Evolutionary conservation across 306 rosid species (phyloP).

Genomic region (Acacia crassicarpa): DNA sequence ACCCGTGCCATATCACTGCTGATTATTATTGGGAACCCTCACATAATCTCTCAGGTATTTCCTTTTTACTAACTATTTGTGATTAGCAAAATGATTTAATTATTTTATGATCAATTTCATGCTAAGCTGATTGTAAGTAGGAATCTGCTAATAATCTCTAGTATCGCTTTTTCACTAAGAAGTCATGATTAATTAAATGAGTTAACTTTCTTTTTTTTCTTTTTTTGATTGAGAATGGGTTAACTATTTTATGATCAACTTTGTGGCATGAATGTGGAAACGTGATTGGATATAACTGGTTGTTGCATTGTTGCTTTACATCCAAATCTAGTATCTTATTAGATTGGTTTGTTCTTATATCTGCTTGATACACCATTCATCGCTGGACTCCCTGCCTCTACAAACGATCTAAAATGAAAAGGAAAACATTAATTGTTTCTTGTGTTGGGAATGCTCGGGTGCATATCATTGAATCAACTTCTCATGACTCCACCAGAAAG

Average conservation of each 20-base stretch:
- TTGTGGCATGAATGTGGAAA: slow-evolving; percentile 7
- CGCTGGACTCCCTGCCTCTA: too few relatives aligned
- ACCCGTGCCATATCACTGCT: slow-evolving; percentile 89
- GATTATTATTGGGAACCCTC: slow-evolving; percentile 87
- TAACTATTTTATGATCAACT: not conserved
- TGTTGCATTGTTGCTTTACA: not conserved
- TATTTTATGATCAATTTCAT: slow-evolving; percentile 8
- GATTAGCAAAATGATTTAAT: slow-evolving; percentile 6
- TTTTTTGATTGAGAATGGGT: too few relatives aligned
- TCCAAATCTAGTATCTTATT: not conserved
- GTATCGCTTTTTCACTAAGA: slow-evolving; percentile 42
- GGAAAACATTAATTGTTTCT: too few relatives aligned
- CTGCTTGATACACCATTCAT: too few relatives aligned
- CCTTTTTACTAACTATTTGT: slow-evolving; percentile 16
- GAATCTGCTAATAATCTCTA: slow-evolving; percentile 78
- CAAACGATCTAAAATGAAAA: too few relatives aligned
- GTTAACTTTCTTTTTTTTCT: too few relatives aligned
- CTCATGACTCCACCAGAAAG: too few relatives aligned
- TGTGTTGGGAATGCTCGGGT: too few relatives aligned
- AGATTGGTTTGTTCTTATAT: too few relatives aligned
- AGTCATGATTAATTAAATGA: slow-evolving; percentile 12
- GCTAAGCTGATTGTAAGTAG: slow-evolving; percentile 64
- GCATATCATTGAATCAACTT: too few relatives aligned
- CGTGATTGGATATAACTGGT: not conserved
- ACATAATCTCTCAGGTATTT: slow-evolving; percentile 81